These are phyloP conservation scores for Athelia psychrophila DNA, from an alignment of 1,284 basidiomycete species.

Conservation along the genomic window DNA sequence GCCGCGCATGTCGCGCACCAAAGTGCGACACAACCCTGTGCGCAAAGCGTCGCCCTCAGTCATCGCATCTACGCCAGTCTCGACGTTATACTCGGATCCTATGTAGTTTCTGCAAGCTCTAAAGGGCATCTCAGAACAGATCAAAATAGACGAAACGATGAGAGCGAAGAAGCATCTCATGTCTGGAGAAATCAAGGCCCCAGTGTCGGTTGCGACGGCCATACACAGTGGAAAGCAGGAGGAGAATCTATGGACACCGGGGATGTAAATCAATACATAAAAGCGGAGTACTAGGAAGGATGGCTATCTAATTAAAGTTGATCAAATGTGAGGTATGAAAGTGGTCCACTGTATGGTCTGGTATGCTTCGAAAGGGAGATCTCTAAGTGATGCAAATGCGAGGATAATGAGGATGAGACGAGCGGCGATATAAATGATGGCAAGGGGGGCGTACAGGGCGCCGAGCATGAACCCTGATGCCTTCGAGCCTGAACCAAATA, in stretches of 20 bases:
- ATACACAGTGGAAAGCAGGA: background rate
- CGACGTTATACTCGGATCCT: background rate
- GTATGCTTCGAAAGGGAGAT: no score
- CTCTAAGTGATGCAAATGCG: no score
- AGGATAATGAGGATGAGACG: no score
- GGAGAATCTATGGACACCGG: background rate
- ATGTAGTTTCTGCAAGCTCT: background rate
- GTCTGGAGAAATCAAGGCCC: background rate
- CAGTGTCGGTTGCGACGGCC: background rate
- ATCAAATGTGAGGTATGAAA: no score
- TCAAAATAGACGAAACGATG: background rate
- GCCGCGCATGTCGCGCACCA: background rate
- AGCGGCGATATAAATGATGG: no score
- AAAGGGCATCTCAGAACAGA: background rate
- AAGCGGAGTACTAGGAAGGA: no score
- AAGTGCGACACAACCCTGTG: background rate
- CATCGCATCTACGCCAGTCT: background rate
- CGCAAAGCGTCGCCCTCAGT: background rate
- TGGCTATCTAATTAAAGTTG: no score
- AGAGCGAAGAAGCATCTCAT: background rate
- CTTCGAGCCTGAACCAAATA: no score
- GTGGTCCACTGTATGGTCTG: no score
- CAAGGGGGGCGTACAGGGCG: no score
- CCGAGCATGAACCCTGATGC: no score
- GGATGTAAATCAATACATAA: background rate